A percentile compares a stretch with the other conserved stretches of the same genome.
Conservation (phyloP, 768 basidiomycete genomes). For the Phanerochaete sordida region DNA sequence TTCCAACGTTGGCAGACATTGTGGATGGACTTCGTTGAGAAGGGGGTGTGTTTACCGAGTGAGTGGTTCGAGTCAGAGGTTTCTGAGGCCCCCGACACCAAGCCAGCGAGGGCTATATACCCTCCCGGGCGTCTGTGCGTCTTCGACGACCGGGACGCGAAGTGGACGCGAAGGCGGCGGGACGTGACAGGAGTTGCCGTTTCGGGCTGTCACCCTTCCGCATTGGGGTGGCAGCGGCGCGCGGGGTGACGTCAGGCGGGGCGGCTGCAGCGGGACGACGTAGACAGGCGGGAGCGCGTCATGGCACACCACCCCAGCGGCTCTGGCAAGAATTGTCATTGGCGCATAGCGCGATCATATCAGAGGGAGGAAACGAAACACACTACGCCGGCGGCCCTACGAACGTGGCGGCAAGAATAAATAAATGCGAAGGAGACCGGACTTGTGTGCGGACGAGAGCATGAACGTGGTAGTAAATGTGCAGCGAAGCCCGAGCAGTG, state of each 20-base stretch:
- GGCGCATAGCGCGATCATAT: neutral
- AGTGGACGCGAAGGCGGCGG: too few relatives aligned
- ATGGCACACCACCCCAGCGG: too few relatives aligned
- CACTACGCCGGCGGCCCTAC: neutral
- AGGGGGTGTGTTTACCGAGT: neutral
- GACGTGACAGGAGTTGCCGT: neutral
- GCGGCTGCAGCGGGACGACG: neutral
- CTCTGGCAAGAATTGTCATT: too few relatives aligned
- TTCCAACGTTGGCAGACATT: conserved; percentile 5
- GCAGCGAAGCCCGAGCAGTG: neutral
- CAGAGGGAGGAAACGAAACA: neutral
- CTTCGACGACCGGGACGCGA: neutral
- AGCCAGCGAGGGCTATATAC: neutral
- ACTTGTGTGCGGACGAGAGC: neutral
- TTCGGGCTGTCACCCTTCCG: neutral
- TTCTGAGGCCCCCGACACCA: neutral
- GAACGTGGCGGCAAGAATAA: neutral
- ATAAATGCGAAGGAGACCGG: neutral
- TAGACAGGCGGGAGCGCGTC: neutral
- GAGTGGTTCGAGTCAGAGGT: neutral
- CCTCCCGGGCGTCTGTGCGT: neutral
- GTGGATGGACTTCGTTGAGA: neutral
- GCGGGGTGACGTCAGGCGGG: conserved; percentile 1
- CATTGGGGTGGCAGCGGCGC: neutral
- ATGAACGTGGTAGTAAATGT: neutral